Base-by-base conservation (phyloP, 1,139 yeast species). In the Yamadazyma sp. region DNA sequence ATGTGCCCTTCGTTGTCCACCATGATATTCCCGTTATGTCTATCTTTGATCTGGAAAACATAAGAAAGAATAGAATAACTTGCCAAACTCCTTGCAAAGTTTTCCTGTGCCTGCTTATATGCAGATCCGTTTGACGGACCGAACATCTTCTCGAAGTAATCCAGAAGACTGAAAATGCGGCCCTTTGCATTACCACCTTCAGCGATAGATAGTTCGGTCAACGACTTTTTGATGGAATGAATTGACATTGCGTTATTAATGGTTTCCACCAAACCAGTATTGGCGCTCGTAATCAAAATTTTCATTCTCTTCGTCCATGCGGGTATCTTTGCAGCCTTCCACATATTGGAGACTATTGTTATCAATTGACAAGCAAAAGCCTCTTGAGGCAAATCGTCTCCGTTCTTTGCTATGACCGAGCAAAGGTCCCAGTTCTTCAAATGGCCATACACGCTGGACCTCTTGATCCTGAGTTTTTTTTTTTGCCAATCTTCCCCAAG, bases 361-460 rank as follows among this genome's bases (percentile, higher is more conserved):
- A 92, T 91, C 28, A 92, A 61, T 57, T 92, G 98, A 50, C 97
- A 89, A 0, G 98, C 98, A 69, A 92, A 89, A 0, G 98, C 97
- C 58, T 92, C 98, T 58, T 92, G 98, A 16, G 96, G 87, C 38
- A 92, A 62, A 60, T 92, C 98, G 54, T 87, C 92, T 23, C 98
- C 98, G 36, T 96, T 91, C 56, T 92, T 92, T 7, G 92, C 96
- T 56, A 92, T 92, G 3, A 91, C 97, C 0, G 97, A 89, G 50
- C 92, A 88, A 29, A 92, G 61, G 45, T 92, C 98, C 98, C 98
- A 92, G 58, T 88, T 87, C 25, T 83, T 85, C 22, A 85, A 61
- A 56, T 89, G 95, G 0, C 98, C 98, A 56, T 72, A 89, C 5
- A 80, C 78, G 41, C 96, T 87, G 4, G 84, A 72, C 40, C 75